Evolutionary conservation across 768 basidiomycete species (phyloP).

Genomic region (Strobilomyces echinocephalus): DNA sequence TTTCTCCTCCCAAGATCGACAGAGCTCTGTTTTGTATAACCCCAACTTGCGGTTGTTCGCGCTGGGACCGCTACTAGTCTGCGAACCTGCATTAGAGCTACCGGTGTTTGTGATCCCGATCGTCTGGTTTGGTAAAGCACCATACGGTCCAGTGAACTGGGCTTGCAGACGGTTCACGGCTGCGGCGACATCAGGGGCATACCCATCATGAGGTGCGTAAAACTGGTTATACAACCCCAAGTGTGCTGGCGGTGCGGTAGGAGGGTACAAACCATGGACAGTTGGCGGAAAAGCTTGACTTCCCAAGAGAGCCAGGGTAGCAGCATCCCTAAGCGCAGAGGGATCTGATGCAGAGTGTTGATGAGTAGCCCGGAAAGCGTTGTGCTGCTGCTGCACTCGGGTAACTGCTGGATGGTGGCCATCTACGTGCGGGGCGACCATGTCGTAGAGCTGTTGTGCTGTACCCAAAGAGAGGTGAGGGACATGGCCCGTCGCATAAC

Average conservation of each 20-base stretch:
- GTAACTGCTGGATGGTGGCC: constrained; percentile 60
- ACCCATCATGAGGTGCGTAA: constrained; percentile 58
- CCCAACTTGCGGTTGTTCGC: constrained; percentile 90
- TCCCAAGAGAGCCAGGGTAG: constrained; percentile 59
- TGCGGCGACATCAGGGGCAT: constrained; percentile 49
- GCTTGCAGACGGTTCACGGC: constrained; percentile 61
- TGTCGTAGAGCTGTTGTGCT: constrained; percentile 75
- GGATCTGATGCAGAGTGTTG: constrained; percentile 85
- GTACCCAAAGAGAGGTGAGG: constrained; percentile 68
- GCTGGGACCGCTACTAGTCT: constrained; percentile 61
- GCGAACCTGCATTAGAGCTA: constrained; percentile 22
- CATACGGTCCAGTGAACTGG: constrained; percentile 53
- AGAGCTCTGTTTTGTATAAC: constrained; percentile 86
- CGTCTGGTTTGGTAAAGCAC: constrained; percentile 41
- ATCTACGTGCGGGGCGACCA: constrained; percentile 56
- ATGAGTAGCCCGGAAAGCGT: constrained; percentile 66
- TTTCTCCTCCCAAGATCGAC: constrained; percentile 91
- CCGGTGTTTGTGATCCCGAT: constrained; percentile 42
- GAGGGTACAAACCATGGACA: constrained; percentile 53
- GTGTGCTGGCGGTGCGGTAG: constrained; percentile 37
- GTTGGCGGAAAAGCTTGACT: constrained; percentile 47
- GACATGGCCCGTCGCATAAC: constrained; percentile 52
- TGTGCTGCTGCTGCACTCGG: constrained; percentile 77
- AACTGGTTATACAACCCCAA: constrained; percentile 71
- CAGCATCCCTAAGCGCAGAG: constrained; percentile 67